Percentiles rank a stretch among this genome's conserved stretches.
These are phyloP conservation scores for Mortierella sp. DNA, from an alignment of 371 early-diverging fungal species.

Conservation along the genomic window DNA sequence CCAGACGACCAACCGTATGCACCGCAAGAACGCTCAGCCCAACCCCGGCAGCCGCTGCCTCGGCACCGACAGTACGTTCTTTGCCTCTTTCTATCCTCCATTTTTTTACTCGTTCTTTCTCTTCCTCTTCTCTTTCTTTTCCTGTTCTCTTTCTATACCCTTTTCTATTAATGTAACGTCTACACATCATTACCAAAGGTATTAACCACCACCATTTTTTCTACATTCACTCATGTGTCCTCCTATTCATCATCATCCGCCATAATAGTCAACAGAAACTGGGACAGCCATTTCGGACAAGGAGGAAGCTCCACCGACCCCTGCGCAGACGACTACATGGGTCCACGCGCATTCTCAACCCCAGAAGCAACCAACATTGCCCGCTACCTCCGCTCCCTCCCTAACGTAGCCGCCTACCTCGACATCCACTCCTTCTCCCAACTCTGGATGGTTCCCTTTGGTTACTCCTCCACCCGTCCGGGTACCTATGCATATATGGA, in stretches of 20 bases:
- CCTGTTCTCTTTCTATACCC: neutral
- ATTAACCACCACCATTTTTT: neutral
- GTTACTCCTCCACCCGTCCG: conserved; percentile 38
- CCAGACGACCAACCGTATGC: conserved; percentile 64
- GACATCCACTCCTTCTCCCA: conserved; percentile 55
- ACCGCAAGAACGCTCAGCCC: conserved; percentile 70
- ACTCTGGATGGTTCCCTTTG: conserved; percentile 52
- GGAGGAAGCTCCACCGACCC: conserved; percentile 66
- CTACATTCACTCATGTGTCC: no score
- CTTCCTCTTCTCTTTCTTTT: neutral
- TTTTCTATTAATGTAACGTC: no score
- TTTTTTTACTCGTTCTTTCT: neutral
- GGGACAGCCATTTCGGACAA: conserved; percentile 63
- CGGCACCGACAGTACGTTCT: conserved; percentile 53
- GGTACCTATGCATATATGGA: conserved; percentile 43
- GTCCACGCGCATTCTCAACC: conserved; percentile 64
- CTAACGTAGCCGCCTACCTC: conserved; percentile 57
- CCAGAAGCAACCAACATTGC: conserved; percentile 66
- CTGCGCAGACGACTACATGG: conserved; percentile 68
- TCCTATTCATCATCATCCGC: neutral
- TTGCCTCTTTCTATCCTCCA: neutral
- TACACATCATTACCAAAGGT: neutral
- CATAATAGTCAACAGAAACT: conserved; percentile 63
- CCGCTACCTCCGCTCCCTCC: conserved; percentile 58
- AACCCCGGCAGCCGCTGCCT: conserved; percentile 40